Conservation (phyloP, 345 rosid species). For the Salix dunnii region DNA sequence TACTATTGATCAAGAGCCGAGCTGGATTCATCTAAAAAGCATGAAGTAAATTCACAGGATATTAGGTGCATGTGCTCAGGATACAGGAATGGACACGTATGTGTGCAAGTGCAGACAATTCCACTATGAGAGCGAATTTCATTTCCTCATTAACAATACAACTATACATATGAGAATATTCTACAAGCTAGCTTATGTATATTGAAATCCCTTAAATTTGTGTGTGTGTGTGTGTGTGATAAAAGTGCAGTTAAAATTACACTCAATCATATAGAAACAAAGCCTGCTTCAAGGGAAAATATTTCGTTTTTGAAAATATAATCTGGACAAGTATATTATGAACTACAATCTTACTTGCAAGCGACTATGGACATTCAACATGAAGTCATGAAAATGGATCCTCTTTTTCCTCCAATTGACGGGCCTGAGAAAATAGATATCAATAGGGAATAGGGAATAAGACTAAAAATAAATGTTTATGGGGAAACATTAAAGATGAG, state of each 20-base stretch:
- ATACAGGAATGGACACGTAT: no score
- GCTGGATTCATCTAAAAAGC: conserved; percentile 5
- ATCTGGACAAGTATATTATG: background rate
- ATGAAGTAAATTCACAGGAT: no score
- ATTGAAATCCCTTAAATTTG: background rate
- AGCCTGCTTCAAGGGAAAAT: conserved; percentile 6
- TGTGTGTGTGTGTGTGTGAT: no score
- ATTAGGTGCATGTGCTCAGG: no score
- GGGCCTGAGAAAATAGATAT: conserved; percentile 54
- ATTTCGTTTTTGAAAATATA: background rate
- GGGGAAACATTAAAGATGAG: conserved; percentile 1
- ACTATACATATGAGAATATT: background rate
- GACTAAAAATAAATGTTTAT: background rate
- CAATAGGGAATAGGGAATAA: background rate
- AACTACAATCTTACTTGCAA: conserved; percentile 59
- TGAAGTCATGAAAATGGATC: conserved; percentile 98
- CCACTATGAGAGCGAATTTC: no score
- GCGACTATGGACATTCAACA: conserved; percentile 89
- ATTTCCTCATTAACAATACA: no score
- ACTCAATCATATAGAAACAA: background rate
- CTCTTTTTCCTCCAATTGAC: conserved; percentile 87
- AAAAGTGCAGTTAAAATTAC: background rate
- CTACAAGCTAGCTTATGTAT: no score
- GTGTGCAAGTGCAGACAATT: no score
- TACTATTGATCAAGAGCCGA: background rate